Evolutionary conservation across 1,139 yeast species (phyloP).

Genomic region (Kazachstania sp.): DNA sequence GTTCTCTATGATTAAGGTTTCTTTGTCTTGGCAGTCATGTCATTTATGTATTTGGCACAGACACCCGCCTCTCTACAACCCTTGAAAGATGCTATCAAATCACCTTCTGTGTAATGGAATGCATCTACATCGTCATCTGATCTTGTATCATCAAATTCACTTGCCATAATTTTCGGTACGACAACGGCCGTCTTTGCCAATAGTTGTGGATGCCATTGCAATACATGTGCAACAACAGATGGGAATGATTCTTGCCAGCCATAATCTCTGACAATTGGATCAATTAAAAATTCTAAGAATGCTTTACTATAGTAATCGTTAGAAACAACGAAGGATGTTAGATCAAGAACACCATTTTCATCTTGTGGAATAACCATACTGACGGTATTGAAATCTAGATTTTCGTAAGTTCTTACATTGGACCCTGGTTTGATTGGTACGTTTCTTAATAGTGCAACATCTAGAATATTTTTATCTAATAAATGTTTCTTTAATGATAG

Average conservation of each 20-base stretch:
- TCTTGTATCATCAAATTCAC: constrained; percentile 33
- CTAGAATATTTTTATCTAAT: constrained; percentile 48
- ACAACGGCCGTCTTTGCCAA: constrained; percentile 66
- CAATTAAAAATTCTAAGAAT: constrained; percentile 68
- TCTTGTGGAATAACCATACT: constrained; percentile 57
- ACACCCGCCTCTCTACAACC: constrained; percentile 41
- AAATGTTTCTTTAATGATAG: constrained; percentile 50
- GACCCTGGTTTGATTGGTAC: constrained; percentile 63
- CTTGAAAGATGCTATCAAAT: constrained; percentile 53
- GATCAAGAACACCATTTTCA: constrained; percentile 48
- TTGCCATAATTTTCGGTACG: constrained; percentile 47
- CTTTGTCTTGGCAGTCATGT: constrained; percentile 11
- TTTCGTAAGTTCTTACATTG: constrained; percentile 59
- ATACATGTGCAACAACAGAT: constrained; percentile 65
- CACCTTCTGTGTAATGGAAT: constrained; percentile 48
- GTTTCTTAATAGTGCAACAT: constrained; percentile 51
- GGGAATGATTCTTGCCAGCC: constrained; percentile 51
- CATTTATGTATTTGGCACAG: constrained; percentile 45
- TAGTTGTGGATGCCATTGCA: constrained; percentile 89
- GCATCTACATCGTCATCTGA: constrained; percentile 30
- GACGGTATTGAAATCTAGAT: constrained; percentile 45
- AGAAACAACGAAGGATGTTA: constrained; percentile 59
- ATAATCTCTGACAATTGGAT: constrained; percentile 59
- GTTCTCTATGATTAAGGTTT: neutral
- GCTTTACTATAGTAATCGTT: constrained; percentile 59